Evolutionary conservation across 192 early-diverging fungal genomes (phyloP), one percentile per base, ranked within the genome.

Genomic region (Podila epicladia): DNA sequence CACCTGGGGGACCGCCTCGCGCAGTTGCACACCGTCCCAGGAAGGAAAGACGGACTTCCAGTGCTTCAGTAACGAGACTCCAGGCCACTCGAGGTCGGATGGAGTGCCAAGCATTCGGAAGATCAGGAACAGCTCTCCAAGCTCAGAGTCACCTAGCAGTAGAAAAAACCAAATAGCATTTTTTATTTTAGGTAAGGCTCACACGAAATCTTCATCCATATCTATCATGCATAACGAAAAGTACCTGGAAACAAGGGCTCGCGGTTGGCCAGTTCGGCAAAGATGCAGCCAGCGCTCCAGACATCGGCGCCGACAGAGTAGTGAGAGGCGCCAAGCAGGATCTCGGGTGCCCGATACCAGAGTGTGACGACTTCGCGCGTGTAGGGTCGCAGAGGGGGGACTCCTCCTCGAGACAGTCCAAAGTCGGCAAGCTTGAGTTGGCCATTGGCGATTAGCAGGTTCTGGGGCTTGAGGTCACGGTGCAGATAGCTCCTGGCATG

Each of bases 401-500:
- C 95, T 78, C 97, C 95, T 0, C 95, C 93, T 17, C 98, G 91
- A 1, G 96, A 97, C 35, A 99, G 89, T 28, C 98, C 98, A 83
- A 99, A 96, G 84, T 99, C 98, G 19, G 96, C 97, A 9, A 99
- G 86, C 64, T 97, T 98, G 38, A 99, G 86, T 77, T 88, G 95
- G 3, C 94, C 93, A 0, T 86, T 79, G 73, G 97, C 96, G 82
- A 99, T 97, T 37, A 99, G 88, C 82, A 98, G 71, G 82, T 99
- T 99, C 85, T 98, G 97, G n/a, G 97, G 98, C 71, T 99, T 99
- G 57, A 99, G 85, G 78, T 99, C 98, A 19, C 98, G 91, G 84
- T 99, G 98, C 32, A 99, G 83, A 63, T 98, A 94, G n/a, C 98
- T 89, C 70, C 90, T 92, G 38, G 91, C 89, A 83, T 99, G 98